A percentile compares a stretch with the other conserved stretches of the same genome.
These are phyloP conservation scores for Rhizomucor miehei DNA, from an alignment of 371 early-diverging fungal genomes.

Conservation along the genomic window DNA sequence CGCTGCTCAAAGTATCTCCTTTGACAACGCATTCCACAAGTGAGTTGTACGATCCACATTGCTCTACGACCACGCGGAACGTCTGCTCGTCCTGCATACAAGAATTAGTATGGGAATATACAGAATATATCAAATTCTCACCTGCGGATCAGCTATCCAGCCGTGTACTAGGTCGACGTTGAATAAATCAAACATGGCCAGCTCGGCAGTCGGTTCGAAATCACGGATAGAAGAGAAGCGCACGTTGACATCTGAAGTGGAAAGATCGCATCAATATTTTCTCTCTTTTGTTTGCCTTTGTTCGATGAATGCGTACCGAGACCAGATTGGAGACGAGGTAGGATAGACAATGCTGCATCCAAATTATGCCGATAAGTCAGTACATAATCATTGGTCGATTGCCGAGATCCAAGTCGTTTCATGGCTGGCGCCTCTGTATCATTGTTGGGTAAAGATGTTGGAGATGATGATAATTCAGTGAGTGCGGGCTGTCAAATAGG, in stretches of 20 bases:
- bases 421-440: neutral
- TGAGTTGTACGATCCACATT: constrained; percentile 69
- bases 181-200: constrained; percentile 80
- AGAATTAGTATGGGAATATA: too few relatives aligned
- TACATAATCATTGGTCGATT: constrained; percentile 28
- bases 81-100: constrained; percentile 46
- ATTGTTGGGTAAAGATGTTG: too few relatives aligned
- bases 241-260: constrained; percentile 80
- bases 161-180: constrained; percentile 84
- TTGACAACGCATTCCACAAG: constrained; percentile 77
- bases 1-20: constrained; percentile 55
- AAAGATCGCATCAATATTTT: neutral
- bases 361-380: constrained; percentile 37
- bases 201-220: constrained; percentile 75
- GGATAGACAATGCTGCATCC: constrained; percentile 42
- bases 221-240: constrained; percentile 71
- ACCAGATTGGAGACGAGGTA: constrained; percentile 55
- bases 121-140: constrained; percentile 1
- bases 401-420: constrained; percentile 7
- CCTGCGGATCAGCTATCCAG: constrained; percentile 82
- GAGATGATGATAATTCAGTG: too few relatives aligned
- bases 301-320: constrained; percentile 23
- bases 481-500: too few relatives aligned
- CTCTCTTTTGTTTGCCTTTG: neutral
- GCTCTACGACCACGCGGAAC: constrained; percentile 50